Evolutionary conservation across 1,284 basidiomycete genomes (phyloP), one percentile per base, ranked within the genome.

Genomic region (Hemileia vastatrix): DNA sequence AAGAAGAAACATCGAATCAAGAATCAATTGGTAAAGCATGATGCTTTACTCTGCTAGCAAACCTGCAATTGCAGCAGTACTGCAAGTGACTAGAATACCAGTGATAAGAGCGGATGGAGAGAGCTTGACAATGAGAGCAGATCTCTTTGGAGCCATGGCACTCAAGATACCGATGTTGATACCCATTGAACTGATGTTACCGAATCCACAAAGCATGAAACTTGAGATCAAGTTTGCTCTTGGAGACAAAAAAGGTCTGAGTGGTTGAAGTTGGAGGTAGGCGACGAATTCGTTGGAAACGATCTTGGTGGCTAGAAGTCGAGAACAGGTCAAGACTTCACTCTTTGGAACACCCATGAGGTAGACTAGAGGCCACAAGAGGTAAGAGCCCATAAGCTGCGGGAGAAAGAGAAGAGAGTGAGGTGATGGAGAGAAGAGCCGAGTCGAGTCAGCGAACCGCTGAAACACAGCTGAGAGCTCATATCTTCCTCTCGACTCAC

Each of bases 121-220:
- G 1, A 62, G 45, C 31, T 31, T 18, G 36, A 27, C 53, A 33
- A 62, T 50, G 3, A 48, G 45, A 9, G 44, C 23, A 27, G n/a
- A 33, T 50, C 53, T 32, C 4, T 31, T 24, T 4, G 59, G 59
- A 6, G 33, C 45, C 18, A 62, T 19, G 33, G 49, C 40, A 50
- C 53, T 54, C 21, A 62, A 43, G n/a, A 55, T 53, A 18, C 59
- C 59, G 31, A 62, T 62, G 52, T 62, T 21, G 18, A 93, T 90
- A 76, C 90, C 91, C 47, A 91, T 54, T 68, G 68, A 51, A 65
- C 84, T 82, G 43, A 90, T 79, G 78, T 94, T 94, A 61, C 88
- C 89, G 73, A 94, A 94, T 8, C 90, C 90, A 75, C 90, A 92
- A n/a, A n/a, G n/a, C n/a, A n/a, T n/a, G n/a, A n/a, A n/a, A n/a